phyloP scores from a whole-genome alignment of 192 early-diverging fungal genomes.

The Powellomyces hirtus region DNA sequence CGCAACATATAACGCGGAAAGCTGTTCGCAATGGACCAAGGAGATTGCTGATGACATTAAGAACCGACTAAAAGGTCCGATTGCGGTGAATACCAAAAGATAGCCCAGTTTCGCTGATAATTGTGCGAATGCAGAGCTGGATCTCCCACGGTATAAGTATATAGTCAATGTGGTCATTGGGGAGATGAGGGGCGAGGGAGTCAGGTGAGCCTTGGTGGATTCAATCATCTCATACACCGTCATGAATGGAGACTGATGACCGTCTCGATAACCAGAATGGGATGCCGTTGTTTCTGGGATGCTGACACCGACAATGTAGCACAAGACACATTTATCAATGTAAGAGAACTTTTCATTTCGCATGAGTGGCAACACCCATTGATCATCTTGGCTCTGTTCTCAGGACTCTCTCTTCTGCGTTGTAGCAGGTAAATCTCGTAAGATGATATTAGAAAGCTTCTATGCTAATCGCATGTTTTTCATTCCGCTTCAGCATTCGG shows the following conservation, averaged over 20 bases:
- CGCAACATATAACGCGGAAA: conserved; percentile 45
- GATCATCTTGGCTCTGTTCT: neutral
- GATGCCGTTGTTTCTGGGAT: conserved; percentile 63
- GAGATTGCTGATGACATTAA: conserved; percentile 64
- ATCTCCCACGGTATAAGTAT: conserved; percentile 56
- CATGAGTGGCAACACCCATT: neutral
- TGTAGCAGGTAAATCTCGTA: conserved; percentile 30
- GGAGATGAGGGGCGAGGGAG: conserved; percentile 61
- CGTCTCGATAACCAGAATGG: too few species aligned
- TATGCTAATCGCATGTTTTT: neutral
- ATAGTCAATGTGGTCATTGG: conserved; percentile 60
- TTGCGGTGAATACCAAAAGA: neutral
- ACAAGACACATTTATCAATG: conserved; percentile 59
- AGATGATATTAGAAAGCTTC: neutral
- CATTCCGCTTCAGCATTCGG: conserved; percentile 40
- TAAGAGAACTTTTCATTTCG: conserved; percentile 23
- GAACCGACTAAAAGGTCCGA: conserved; percentile 53
- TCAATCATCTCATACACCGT: neutral
- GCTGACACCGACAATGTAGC: conserved; percentile 62
- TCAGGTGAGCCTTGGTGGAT: conserved; percentile 36
- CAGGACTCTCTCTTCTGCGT: conserved; percentile 59
- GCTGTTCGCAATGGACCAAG: conserved; percentile 50
- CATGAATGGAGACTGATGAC: too few species aligned
- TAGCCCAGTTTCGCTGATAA: neutral
- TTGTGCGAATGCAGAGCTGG: conserved; percentile 36